These are phyloP conservation scores for Monascus purpureus DNA, from an alignment of 495 filamentous ascomycete species.

Conservation along the genomic window DNA sequence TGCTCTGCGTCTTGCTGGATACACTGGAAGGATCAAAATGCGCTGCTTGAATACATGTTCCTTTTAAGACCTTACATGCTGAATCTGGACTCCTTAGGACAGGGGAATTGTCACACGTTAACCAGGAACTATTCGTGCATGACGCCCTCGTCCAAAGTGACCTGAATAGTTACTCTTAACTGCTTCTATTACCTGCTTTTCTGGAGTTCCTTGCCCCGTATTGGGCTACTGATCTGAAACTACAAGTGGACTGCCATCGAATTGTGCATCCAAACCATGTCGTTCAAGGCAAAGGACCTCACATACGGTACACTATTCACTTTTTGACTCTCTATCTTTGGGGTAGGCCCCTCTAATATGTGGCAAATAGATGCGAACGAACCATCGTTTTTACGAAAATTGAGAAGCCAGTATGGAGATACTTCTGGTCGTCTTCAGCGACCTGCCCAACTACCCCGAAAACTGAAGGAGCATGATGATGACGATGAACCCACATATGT, in stretches of 20 bases:
- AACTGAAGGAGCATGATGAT: slow-evolving; percentile 22
- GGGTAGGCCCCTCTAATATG: no score
- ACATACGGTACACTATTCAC: slow-evolving; percentile 24
- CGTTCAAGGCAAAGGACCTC: slow-evolving; percentile 33
- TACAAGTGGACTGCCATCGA: no score
- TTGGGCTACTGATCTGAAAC: no score
- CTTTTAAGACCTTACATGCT: no score
- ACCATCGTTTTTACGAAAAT: slow-evolving; percentile 34
- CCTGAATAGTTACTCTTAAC: neutral
- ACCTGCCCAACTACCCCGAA: slow-evolving; percentile 25
- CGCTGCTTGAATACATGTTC: no score
- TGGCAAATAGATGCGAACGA: slow-evolving; percentile 28
- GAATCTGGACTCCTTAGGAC: no score
- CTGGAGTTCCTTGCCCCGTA: no score
- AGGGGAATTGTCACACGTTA: no score
- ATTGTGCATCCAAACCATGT: slow-evolving; percentile 16
- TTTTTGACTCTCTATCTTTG: no score
- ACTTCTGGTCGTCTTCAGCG: slow-evolving; percentile 26
- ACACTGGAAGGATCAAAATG: no score
- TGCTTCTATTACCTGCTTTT: neutral
- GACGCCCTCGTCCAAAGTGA: no score
- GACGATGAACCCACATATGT: slow-evolving; percentile 37
- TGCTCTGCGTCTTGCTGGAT: neutral
- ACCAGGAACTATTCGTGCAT: no score
- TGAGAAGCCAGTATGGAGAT: slow-evolving; percentile 26